Base-by-base conservation (phyloP, 2,329 filamentous ascomycete species). In the Paracoccidioides brasiliensis region DNA sequence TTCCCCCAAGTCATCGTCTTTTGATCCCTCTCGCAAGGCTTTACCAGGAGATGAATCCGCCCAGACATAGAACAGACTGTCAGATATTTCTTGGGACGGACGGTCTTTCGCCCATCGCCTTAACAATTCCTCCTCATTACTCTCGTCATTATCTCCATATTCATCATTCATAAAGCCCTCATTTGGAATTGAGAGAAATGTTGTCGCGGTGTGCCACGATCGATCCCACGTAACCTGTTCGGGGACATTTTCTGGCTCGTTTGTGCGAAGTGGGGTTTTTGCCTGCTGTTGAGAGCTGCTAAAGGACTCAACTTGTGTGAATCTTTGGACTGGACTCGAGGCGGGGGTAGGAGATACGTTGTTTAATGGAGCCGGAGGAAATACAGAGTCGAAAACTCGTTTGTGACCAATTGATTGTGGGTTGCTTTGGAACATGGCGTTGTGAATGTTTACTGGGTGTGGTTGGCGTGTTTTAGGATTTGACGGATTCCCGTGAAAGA, bases 301-400 rank as follows among this genome's bases (percentile, higher is more conserved):
- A 38, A 61, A 59, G 28, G 61, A 56, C 56, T 59, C 60, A 42
- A 58, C 56, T 49, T 37, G 56, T 28, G 56, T 59, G 30, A 62
- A 62, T 9, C 62, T 62, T 48, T 62, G 57, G 55, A 61, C 57
- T 12, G 64, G 62, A n/a, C 64, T 65, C 33, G 56, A 59, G 28
- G 58, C 57, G 5, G 62, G 63, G 7, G 64, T 63, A 15, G 69
- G 61, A 43, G 66, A 57, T 55, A 64, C 64, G 60, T 64, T 64
- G 54, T 67, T 66, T n/a, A 67, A 60, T 15, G 67, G 67, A 54
- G 69, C 62, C 52, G 70, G 66, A 50, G 72, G 66, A 58, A 75
- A 74, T 50, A 75, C 72, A 10, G 72, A 73, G 55, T 64, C 64
- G 60, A 74, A 73, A 28, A 75, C 67, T 59, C 71, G 72, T 62